These are phyloP conservation scores for Gaeumannomyces sp. DNA, from an alignment of 2,329 filamentous ascomycete genomes.

Conservation along the genomic window DNA sequence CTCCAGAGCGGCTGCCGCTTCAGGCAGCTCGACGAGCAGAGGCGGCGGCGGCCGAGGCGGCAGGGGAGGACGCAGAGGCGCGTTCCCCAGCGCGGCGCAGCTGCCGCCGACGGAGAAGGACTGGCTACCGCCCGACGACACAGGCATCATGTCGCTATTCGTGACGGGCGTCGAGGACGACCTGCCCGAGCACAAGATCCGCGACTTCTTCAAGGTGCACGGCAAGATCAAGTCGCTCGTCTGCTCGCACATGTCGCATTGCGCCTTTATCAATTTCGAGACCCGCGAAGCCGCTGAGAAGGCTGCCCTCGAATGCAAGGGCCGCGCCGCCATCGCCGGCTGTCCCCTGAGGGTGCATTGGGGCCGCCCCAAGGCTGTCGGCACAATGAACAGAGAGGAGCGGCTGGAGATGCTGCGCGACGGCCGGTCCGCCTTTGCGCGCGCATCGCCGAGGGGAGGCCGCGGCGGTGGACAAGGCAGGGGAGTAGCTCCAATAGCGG, in stretches of 20 bases:
- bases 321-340: conserved; percentile 81
- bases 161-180: conserved; percentile 95
- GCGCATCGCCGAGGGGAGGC: conserved; percentile 28
- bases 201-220: conserved; percentile 82
- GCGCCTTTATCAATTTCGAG: conserved; percentile 92
- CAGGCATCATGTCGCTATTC: conserved; percentile 86
- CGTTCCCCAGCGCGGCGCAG: conserved; percentile 65
- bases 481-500: conserved; percentile 16
- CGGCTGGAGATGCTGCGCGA: conserved; percentile 75
- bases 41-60: conserved; percentile 4
- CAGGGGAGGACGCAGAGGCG: conserved; percentile 39
- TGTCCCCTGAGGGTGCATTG: conserved; percentile 87
- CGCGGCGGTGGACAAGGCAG: conserved; percentile 27
- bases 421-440: conserved; percentile 55
- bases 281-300: conserved; percentile 78
- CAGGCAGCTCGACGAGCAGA: conserved; percentile 28
- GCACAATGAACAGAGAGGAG: conserved; percentile 84
- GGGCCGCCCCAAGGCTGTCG: conserved; percentile 87
- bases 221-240: conserved; percentile 89
- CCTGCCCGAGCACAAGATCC: conserved; percentile 83
- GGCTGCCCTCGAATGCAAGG: conserved; percentile 78
- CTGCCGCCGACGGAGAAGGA: conserved; percentile 78
- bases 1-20: conserved; percentile 44
- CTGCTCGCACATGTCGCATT: conserved; percentile 95
- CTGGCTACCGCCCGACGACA: conserved; percentile 76